phyloP scores from a whole-genome alignment of 768 basidiomycete genomes.

The Mycena albidolilacea region DNA sequence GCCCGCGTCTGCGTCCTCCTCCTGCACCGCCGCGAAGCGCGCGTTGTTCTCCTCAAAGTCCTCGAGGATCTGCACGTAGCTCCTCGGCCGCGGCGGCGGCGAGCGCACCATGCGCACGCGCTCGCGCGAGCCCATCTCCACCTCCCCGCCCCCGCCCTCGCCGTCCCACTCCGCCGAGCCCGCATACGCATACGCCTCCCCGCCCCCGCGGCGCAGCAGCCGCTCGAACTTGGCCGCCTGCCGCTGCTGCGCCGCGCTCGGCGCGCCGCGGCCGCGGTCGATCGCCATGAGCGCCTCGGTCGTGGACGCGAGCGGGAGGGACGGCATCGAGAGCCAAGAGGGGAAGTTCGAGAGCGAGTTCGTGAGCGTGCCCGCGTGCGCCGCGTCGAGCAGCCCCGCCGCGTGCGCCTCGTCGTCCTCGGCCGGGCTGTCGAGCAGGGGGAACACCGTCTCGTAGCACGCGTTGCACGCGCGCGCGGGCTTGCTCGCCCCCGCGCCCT shows the following conservation, averaged over 20 bases:
- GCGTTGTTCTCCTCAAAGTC: slow-evolving; percentile 64
- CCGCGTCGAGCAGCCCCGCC: slow-evolving; percentile 20
- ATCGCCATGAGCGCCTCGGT: slow-evolving; percentile 67
- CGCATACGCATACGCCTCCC: slow-evolving; percentile 17
- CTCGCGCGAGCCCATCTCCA: slow-evolving; percentile 42
- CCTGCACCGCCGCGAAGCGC: slow-evolving; percentile 32
- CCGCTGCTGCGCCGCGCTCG: slow-evolving; percentile 5
- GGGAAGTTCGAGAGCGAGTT: slow-evolving; percentile 66
- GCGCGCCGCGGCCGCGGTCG: slow-evolving; percentile 40
- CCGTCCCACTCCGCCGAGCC: slow-evolving; percentile 14
- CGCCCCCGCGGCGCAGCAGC: slow-evolving; percentile 33
- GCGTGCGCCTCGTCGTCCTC: slow-evolving; percentile 30
- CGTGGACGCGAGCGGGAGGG: slow-evolving; percentile 55
- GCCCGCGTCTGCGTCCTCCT: slow-evolving; percentile 24
- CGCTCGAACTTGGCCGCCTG: slow-evolving; percentile 43
- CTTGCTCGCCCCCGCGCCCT: slow-evolving; percentile 55
- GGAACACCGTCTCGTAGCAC: slow-evolving; percentile 91
- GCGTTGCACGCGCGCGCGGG: slow-evolving; percentile 87
- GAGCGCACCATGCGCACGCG: slow-evolving; percentile 51
- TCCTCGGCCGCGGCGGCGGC: slow-evolving; percentile 67
- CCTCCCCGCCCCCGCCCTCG: slow-evolving; percentile 19
- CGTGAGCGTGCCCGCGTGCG: slow-evolving; percentile 57
- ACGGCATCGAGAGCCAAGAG: slow-evolving; percentile 71
- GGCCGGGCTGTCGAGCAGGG: slow-evolving; percentile 56
- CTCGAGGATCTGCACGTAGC: slow-evolving; percentile 77